Conservation (phyloP, 768 basidiomycete species). For the Psilocybe subaeruginosa region DNA sequence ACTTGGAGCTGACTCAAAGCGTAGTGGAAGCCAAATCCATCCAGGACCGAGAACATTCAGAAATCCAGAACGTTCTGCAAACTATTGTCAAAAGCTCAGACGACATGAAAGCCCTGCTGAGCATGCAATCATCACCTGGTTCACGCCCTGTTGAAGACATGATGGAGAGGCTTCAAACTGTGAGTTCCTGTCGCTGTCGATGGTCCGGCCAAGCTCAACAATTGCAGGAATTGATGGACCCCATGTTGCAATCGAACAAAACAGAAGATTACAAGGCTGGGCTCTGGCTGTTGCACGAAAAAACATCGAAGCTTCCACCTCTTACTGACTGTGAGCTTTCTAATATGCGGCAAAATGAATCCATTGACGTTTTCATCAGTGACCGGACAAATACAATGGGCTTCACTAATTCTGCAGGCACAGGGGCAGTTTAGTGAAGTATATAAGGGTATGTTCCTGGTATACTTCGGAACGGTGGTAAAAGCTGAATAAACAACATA, state of each 20-base stretch:
- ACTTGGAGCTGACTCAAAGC: conserved; percentile 30
- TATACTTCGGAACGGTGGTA: background rate
- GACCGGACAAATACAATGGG: conserved; percentile 43
- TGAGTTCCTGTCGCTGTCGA: conserved; percentile 32
- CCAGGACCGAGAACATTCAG: conserved; percentile 35
- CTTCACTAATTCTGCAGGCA: conserved; percentile 28
- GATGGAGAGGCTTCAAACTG: conserved; percentile 47
- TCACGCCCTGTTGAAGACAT: conserved; percentile 38
- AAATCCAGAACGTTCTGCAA: conserved; percentile 38
- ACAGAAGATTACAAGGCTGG: conserved; percentile 37
- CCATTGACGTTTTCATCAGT: conserved; percentile 28
- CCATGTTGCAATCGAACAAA: conserved; percentile 30
- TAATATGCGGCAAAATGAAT: background rate
- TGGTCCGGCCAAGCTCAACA: background rate
- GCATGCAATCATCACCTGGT: conserved; percentile 30
- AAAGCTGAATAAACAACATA: background rate
- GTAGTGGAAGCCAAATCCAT: conserved; percentile 30
- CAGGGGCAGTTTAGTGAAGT: conserved; percentile 42
- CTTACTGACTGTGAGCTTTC: conserved; percentile 40
- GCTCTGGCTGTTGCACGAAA: conserved; percentile 39
- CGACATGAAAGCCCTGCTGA: conserved; percentile 38
- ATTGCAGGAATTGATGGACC: conserved; percentile 18
- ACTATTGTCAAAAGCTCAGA: conserved; percentile 33
- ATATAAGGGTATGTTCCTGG: conserved; percentile 32
- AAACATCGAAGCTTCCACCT: conserved; percentile 43